These are phyloP conservation scores for Ulota crispa DNA, from an alignment of 225 moss, liverwort and hornwort species.

Conservation along the genomic window DNA sequence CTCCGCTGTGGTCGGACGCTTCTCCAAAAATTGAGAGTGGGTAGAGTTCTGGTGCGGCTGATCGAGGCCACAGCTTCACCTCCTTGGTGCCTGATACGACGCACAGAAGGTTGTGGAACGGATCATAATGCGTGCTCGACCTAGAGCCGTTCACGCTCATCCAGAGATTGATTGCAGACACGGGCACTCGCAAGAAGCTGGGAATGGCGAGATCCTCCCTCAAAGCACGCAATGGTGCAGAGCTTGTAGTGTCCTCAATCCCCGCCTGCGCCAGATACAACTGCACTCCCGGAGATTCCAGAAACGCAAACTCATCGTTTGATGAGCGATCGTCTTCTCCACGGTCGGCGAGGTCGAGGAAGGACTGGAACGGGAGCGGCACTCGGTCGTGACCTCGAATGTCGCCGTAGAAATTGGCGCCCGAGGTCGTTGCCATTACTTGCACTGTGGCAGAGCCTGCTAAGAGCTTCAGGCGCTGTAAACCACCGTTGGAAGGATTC, in stretches of 20 bases:
- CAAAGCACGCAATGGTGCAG: constrained; percentile 50
- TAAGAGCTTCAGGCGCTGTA: constrained; percentile 61
- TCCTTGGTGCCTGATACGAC: constrained; percentile 77
- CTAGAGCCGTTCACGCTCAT: constrained; percentile 89
- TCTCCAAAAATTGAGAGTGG: constrained; percentile 79
- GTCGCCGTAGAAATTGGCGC: constrained; percentile 78
- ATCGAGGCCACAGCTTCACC: constrained; percentile 88
- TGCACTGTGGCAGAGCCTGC: constrained; percentile 69
- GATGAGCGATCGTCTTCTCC: constrained; percentile 1
- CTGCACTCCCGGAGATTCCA: constrained; percentile 37
- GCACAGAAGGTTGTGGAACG: constrained; percentile 87
- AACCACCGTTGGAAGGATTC: constrained; percentile 66
- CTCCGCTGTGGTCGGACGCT: constrained; percentile 88
- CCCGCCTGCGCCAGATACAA: constrained; percentile 77
- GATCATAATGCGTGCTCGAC: constrained; percentile 96
- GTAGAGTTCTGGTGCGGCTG: constrained; percentile 74
- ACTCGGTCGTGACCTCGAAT: constrained; percentile 83
- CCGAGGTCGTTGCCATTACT: constrained; percentile 72
- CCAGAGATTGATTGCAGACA: constrained; percentile 84
- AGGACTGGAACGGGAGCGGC: constrained; percentile 54
- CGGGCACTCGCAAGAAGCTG: constrained; percentile 32
- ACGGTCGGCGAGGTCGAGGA: constrained; percentile 54
- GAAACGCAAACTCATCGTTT: constrained; percentile 5
- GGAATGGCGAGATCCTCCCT: constrained; percentile 58
- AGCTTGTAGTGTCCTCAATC: constrained; percentile 21